These are phyloP conservation scores for Danielia oregonensis DNA, from an alignment of 805 yeast genomes.

Conservation along the genomic window DNA sequence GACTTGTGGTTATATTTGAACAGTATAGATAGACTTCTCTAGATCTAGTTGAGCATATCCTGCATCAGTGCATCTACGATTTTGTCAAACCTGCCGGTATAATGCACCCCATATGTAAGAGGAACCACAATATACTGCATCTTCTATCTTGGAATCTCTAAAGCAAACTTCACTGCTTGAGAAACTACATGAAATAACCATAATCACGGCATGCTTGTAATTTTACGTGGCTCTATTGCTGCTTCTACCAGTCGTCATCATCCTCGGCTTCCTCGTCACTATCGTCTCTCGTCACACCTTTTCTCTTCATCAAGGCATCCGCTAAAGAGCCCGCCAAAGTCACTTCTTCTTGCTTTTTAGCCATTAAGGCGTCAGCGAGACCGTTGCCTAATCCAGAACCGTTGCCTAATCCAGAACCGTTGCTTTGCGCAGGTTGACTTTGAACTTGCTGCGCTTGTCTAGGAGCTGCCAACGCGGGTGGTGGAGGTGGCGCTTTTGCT, in stretches of 20 bases:
- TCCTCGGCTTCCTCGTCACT: constrained; percentile 71
- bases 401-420: constrained; percentile 17
- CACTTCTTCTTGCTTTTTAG: constrained; percentile 58
- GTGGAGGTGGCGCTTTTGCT: constrained; percentile 27
- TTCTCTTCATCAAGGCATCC: constrained; percentile 76
- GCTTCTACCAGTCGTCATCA: constrained; percentile 38
- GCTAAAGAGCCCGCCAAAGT: constrained; percentile 82
- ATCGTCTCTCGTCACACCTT: constrained; percentile 59
- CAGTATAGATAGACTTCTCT: too few species aligned
- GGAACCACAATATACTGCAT: too few species aligned
- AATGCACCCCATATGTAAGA: too few species aligned
- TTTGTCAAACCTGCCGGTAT: too few species aligned
- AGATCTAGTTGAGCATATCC: too few species aligned
- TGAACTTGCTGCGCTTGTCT: constrained; percentile 16
- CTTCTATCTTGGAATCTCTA: too few species aligned
- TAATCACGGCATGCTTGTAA: too few species aligned
- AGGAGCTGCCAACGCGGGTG: constrained; percentile 19
- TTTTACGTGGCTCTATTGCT: too few species aligned
- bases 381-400: constrained; percentile 44
- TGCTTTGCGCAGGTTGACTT: constrained; percentile 14
- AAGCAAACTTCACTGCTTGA: too few species aligned
- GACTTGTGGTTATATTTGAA: too few species aligned
- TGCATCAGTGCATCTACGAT: too few species aligned
- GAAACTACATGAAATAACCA: background rate
- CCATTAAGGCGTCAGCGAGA: constrained; percentile 64